Percentiles rank a stretch among this genome's conserved stretches.
Evolutionary conservation across 2,329 filamentous ascomycete species (phyloP).

Genomic region (Colletotrichum tabaci): DNA sequence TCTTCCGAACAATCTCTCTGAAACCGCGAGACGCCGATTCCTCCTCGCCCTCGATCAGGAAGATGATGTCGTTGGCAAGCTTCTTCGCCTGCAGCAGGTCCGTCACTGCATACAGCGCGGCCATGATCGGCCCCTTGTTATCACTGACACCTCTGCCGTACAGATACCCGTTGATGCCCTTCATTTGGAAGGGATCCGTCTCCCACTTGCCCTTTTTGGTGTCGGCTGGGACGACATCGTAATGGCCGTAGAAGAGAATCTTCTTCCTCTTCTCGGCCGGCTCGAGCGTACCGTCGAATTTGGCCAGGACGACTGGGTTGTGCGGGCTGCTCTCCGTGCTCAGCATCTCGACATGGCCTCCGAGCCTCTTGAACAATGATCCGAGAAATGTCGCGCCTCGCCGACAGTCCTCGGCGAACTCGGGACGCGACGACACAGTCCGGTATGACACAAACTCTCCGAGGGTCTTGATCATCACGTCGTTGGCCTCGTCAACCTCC

Average conservation of each 20-base stretch:
- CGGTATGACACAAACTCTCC: slow-evolving; percentile 92
- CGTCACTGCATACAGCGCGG: slow-evolving; percentile 92
- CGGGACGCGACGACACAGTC: slow-evolving; percentile 88
- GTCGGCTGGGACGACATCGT: slow-evolving; percentile 95
- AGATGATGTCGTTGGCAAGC: slow-evolving; percentile 89
- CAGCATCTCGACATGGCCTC: slow-evolving; percentile 91
- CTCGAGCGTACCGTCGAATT: slow-evolving; percentile 83
- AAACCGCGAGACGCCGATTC: slow-evolving; percentile 95
- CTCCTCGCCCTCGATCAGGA: slow-evolving; percentile 96
- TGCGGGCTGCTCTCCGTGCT: slow-evolving; percentile 79
- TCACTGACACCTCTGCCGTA: slow-evolving; percentile 98
- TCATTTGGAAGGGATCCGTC: slow-evolving; percentile 89
- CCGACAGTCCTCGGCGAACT: slow-evolving; percentile 92
- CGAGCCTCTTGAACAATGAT: slow-evolving; percentile 91
- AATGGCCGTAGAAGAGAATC: slow-evolving; percentile 97
- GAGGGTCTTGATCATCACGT: slow-evolving; percentile 78
- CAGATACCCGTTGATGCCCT: slow-evolving; percentile 90
- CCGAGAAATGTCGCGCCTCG: slow-evolving; percentile 93
- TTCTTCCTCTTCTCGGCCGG: slow-evolving; percentile 80
- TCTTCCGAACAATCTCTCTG: slow-evolving; percentile 82
- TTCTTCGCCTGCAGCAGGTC: slow-evolving; percentile 88
- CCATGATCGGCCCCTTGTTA: slow-evolving; percentile 96
- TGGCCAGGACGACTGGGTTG: slow-evolving; percentile 94
- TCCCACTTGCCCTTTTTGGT: slow-evolving; percentile 87
- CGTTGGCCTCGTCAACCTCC: slow-evolving; percentile 59